These are phyloP conservation scores for Yamadazyma aaseri DNA, from an alignment of 1,139 yeast genomes.

Conservation along the genomic window DNA sequence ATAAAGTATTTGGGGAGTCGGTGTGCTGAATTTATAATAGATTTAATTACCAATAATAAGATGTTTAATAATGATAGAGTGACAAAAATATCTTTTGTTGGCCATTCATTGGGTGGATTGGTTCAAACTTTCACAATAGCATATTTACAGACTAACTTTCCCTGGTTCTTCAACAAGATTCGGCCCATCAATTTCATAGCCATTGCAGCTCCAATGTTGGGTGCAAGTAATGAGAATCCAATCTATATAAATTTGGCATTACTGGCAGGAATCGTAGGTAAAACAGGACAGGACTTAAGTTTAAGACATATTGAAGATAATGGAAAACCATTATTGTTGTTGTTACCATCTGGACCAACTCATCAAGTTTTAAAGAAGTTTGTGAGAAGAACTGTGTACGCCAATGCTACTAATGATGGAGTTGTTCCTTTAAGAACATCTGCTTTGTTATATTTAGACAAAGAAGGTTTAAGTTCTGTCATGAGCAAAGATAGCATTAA, in stretches of 20 bases:
- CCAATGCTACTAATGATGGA: constrained; percentile 84
- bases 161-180: constrained; percentile 65
- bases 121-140: constrained; percentile 91
- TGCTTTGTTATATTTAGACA: constrained; percentile 71
- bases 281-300: constrained; percentile 90
- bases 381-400: constrained; percentile 69
- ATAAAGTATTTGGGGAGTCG: constrained; percentile 81
- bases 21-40: constrained; percentile 72
- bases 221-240: constrained; percentile 84
- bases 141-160: constrained; percentile 60
- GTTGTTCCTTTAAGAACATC: constrained; percentile 92
- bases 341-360: constrained; percentile 81
- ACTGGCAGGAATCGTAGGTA: constrained; percentile 87
- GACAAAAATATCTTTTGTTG: constrained; percentile 74
- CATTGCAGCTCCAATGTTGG: constrained; percentile 85
- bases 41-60: constrained; percentile 48
- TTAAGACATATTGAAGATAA: constrained; percentile 42
- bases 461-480: constrained; percentile 48
- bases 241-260: constrained; percentile 80
- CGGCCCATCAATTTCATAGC: constrained; percentile 81
- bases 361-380: constrained; percentile 64
- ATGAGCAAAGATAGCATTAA: constrained; percentile 15
- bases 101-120: constrained; percentile 91
- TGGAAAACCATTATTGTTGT: constrained; percentile 62
- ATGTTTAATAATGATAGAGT: constrained; percentile 36